Conservation (phyloP, 129 eudicot species). For the Dittrichia graveolens region DNA sequence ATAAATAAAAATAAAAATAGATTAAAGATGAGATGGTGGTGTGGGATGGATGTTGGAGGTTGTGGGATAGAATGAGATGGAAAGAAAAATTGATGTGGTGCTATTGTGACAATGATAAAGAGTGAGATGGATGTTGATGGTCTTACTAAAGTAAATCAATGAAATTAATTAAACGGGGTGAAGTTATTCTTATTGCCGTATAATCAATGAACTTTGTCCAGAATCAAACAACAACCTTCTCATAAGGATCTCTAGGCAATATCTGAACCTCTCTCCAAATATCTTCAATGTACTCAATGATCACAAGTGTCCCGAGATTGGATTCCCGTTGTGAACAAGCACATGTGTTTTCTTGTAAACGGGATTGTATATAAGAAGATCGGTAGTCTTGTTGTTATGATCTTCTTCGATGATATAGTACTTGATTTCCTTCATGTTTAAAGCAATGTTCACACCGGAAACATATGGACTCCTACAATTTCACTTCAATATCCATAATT, state of each 20-base stretch:
- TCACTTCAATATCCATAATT: too few species aligned
- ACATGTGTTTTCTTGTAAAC: slow-evolving; percentile 38
- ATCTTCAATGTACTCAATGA: slow-evolving; percentile 47
- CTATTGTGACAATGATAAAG: too few species aligned
- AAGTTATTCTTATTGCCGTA: too few species aligned
- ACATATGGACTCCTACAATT: slow-evolving; percentile 30
- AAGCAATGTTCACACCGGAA: slow-evolving; percentile 31
- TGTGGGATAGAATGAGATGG: too few species aligned
- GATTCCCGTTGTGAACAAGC: slow-evolving; percentile 37
- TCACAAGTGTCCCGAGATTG: slow-evolving; percentile 34
- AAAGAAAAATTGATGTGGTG: too few species aligned
- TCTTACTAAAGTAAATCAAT: too few species aligned
- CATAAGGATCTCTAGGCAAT: slow-evolving; percentile 35
- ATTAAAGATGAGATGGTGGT: too few species aligned
- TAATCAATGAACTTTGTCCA: slow-evolving; percentile 41
- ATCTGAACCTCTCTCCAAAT: slow-evolving; percentile 33
- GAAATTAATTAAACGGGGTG: too few species aligned
- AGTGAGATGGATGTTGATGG: too few species aligned
- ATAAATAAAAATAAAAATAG: too few species aligned
- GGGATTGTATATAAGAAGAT: slow-evolving; percentile 43
- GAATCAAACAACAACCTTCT: slow-evolving; percentile 39
- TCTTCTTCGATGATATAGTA: slow-evolving; percentile 30
- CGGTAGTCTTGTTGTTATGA: slow-evolving; percentile 29
- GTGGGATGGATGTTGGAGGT: too few species aligned
- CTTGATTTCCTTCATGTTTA: slow-evolving; percentile 29